Evolutionary conservation across 495 filamentous ascomycete species (phyloP).

Genomic region (Aspergillus kassunensis): DNA sequence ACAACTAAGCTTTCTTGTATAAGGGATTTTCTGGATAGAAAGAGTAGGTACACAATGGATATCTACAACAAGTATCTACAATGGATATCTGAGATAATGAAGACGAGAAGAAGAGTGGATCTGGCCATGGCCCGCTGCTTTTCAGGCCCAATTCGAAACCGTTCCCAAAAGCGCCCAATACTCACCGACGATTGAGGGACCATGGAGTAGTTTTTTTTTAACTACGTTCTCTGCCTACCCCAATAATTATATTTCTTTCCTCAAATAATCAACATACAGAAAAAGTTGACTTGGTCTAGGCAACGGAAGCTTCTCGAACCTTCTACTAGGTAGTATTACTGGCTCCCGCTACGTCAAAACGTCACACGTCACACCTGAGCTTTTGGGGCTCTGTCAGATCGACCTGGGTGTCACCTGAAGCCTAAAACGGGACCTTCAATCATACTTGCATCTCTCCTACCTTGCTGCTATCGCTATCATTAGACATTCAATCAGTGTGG

Average conservation of each 20-base stretch:
- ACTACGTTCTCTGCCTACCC: neutral
- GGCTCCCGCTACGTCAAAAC: conserved; percentile 24
- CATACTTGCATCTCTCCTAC: too few relatives aligned
- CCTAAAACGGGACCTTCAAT: too few relatives aligned
- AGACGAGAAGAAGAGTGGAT: neutral
- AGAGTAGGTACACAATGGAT: too few relatives aligned
- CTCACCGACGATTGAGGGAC: neutral
- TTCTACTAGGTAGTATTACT: conserved; percentile 31
- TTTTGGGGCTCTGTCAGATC: conserved; percentile 13
- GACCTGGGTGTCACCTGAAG: conserved; percentile 11
- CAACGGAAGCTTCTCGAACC: conserved; percentile 40
- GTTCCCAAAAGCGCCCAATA: conserved; percentile 4
- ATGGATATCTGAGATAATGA: too few relatives aligned
- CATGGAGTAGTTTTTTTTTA: neutral
- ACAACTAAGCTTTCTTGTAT: neutral
- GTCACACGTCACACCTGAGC: conserved; percentile 26
- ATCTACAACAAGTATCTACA: too few relatives aligned
- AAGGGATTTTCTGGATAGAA: too few relatives aligned
- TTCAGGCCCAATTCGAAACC: neutral
- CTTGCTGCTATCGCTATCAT: too few relatives aligned
- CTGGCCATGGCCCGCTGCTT: neutral
- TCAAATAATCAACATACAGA: too few relatives aligned
- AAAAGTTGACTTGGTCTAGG: too few relatives aligned
- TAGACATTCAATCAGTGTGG: too few relatives aligned
- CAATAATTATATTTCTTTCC: too few relatives aligned